Conservation (phyloP, 139 green algal species). For the Astrephomene gubernaculifera region DNA sequence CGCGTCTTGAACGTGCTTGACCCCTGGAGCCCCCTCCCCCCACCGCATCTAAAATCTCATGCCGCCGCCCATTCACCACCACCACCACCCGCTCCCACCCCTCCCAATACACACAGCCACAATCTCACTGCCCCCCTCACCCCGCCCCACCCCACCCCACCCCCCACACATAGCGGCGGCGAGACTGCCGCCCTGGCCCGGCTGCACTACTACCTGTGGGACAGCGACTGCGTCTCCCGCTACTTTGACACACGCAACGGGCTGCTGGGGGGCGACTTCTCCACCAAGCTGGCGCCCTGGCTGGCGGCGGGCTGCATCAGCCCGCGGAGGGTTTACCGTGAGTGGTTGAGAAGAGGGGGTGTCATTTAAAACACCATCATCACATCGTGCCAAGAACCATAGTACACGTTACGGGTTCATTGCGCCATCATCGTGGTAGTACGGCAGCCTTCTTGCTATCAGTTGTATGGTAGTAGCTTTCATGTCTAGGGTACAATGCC, state of each 20-base stretch:
- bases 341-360: background rate
- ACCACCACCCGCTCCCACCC: no score
- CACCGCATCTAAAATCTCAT: no score
- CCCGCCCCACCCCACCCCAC: background rate
- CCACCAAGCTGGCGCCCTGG: constrained; percentile 91
- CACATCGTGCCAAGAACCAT: no score
- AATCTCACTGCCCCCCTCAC: background rate
- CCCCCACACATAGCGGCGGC: constrained; percentile 71
- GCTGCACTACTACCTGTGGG: constrained; percentile 96
- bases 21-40: no score
- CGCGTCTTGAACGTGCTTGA: no score
- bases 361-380: background rate
- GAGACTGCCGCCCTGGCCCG: constrained; percentile 89
- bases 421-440: no score
- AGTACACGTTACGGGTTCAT: no score
- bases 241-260: constrained; percentile 91
- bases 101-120: no score
- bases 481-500: no score
- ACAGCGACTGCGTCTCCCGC: constrained; percentile 71
- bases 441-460: no score
- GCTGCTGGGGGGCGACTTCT: constrained; percentile 96
- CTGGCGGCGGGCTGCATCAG: constrained; percentile 91
- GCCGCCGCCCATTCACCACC: no score
- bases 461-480: no score
- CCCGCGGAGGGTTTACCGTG: constrained; percentile 37